Conservation (phyloP, 192 early-diverging fungal genomes). For the Chytriomyces sp. region DNA sequence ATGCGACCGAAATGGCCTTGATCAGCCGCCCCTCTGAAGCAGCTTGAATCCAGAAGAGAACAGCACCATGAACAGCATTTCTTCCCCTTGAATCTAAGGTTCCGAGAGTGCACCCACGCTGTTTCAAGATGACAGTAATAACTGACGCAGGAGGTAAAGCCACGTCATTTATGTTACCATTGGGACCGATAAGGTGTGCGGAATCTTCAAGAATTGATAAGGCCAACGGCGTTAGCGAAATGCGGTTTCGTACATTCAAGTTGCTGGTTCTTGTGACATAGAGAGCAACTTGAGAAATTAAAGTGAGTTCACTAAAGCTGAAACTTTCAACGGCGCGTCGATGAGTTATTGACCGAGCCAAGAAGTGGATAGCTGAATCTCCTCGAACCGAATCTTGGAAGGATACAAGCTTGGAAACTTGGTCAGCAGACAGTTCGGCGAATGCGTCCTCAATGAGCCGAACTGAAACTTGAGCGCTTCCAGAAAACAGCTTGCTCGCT, state of each 20-base stretch:
- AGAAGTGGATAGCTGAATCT: not conserved
- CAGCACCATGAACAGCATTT: not conserved
- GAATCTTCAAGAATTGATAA: not conserved
- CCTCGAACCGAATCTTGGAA: not conserved
- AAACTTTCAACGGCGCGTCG: not conserved
- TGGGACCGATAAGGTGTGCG: not conserved
- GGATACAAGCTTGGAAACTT: too few relatives aligned
- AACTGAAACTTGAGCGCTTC: too few relatives aligned
- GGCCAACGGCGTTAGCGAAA: not conserved
- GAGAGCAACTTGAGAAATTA: constrained; percentile 2
- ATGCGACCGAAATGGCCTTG: not conserved
- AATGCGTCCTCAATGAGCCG: too few relatives aligned
- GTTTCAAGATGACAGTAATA: not conserved
- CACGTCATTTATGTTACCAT: not conserved
- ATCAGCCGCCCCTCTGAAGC: not conserved
- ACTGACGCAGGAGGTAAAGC: too few relatives aligned
- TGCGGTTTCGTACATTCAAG: not conserved
- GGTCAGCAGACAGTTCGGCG: too few relatives aligned
- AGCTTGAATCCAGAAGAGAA: not conserved
- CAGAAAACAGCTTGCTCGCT: too few relatives aligned
- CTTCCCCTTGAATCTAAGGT: not conserved
- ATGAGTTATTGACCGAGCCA: not conserved
- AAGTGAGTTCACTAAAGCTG: not conserved
- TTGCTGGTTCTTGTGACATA: not conserved
- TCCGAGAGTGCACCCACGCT: not conserved